phyloP scores from a whole-genome alignment of 2,329 filamentous ascomycete genomes.

The Gnomoniopsis sp. region DNA sequence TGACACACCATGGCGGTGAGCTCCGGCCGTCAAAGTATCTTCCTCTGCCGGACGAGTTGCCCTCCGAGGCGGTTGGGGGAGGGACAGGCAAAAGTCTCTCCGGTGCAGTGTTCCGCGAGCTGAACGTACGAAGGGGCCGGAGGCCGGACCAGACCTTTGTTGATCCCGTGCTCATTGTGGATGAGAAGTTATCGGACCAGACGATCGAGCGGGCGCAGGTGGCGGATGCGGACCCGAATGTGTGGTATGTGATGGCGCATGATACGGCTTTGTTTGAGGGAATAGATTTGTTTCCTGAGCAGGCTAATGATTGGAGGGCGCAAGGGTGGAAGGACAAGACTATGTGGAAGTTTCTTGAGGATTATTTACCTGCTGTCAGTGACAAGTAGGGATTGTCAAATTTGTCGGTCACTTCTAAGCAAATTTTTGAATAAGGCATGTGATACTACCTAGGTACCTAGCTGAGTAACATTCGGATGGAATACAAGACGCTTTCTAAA shows the following conservation, averaged over 20 bases:
- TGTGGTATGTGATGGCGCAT: slow-evolving; percentile 21
- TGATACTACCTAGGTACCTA: too few relatives aligned
- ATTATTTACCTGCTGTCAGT: slow-evolving; percentile 2
- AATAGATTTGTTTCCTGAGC: slow-evolving; percentile 18
- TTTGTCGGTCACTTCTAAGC: background rate
- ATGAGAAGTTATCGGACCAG: slow-evolving; percentile 3
- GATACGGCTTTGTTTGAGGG: slow-evolving; percentile 16
- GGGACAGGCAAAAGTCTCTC: background rate
- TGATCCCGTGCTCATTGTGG: background rate
- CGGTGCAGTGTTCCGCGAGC: slow-evolving; percentile 8
- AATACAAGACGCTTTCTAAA: too few relatives aligned
- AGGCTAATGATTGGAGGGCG: slow-evolving; percentile 16
- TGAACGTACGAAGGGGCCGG: slow-evolving; percentile 12
- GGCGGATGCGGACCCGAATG: slow-evolving; percentile 18
- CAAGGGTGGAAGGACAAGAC: slow-evolving; percentile 18
- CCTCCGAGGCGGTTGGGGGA: background rate
- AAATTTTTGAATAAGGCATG: too few relatives aligned
- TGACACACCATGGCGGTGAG: slow-evolving; percentile 20
- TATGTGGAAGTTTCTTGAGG: slow-evolving; percentile 20
- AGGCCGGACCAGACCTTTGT: slow-evolving; percentile 8
- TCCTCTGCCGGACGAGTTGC: slow-evolving; percentile 17
- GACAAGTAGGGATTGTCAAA: background rate
- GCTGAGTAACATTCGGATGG: too few relatives aligned
- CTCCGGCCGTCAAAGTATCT: slow-evolving; percentile 20
- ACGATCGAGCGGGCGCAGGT: slow-evolving; percentile 19